Evolutionary conservation across 257 asterid genomes (phyloP), one percentile per base, ranked within the genome.

Genomic region (Ocimum tenuiflorum): DNA sequence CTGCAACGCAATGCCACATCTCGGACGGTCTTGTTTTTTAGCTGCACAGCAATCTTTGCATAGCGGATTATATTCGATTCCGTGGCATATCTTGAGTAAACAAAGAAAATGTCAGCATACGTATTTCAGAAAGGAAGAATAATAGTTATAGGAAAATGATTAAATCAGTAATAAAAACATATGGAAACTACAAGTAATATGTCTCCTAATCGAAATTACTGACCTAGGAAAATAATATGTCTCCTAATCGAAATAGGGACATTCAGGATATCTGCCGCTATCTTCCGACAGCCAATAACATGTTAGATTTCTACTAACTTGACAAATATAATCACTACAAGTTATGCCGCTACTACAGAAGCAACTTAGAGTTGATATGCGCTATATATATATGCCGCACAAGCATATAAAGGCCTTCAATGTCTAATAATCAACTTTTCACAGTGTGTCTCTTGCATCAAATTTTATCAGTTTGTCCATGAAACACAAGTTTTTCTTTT

Each of bases 1-100:
- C 85, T 82, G 83, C 88, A 92, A 36, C 97, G 95, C 68, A 92
- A 63, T 45, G 99, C 99, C 70, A 92, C 99, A 71, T 92, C 99
- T 0, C 99, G 88, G 7, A 92, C 96, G 3, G 96, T 89, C 82
- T 92, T 92, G 69, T 79, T 85, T 49, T 83, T 81, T 17, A 92
- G 79, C 68, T 60, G 78, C 78, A 87, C 80, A 9, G 99, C 96
- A 69, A 92, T 92, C 83, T 89, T 92, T 1, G 99, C 95, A 69
- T 92, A 92, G 18, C 94, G 85, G 63, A 76, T 80, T 24, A 92
- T 80, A 79, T 72, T 85, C 47, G 97, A 75, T 70, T 89, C 96
- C 15, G 85, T 62, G 14, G 96, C 94, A 75, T 84, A 87, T 64
- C 99, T 92, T 81, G 17, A 65, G 71, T 66, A 38, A 23, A 66